Evolutionary conservation across 768 basidiomycete genomes (phyloP).

Genomic region (Mycena galericulata): DNA sequence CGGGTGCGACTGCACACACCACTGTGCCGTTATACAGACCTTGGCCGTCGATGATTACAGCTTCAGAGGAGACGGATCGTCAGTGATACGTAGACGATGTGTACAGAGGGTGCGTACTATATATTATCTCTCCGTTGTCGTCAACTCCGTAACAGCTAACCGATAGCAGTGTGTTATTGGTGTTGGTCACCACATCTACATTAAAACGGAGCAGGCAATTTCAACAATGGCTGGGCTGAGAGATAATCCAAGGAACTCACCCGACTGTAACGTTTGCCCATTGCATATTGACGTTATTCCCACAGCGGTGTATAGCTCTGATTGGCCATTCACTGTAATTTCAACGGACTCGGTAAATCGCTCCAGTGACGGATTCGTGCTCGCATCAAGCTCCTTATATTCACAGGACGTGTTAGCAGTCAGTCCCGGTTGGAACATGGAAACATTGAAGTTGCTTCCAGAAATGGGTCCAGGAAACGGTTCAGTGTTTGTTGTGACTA

Average conservation of each 20-base stretch:
- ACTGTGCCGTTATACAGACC: neutral
- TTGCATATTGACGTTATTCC: neutral
- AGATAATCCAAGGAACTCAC: neutral
- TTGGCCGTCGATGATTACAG: slow-evolving; percentile 5
- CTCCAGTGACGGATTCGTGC: neutral
- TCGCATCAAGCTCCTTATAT: neutral
- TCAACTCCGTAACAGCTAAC: neutral
- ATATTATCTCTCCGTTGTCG: neutral
- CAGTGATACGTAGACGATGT: neutral
- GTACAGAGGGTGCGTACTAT: neutral
- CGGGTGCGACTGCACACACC: neutral
- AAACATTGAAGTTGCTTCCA: neutral
- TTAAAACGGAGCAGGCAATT: too few relatives aligned
- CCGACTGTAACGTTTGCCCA: neutral
- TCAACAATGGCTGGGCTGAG: neutral
- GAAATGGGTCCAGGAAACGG: neutral
- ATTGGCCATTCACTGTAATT: neutral
- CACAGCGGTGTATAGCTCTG: neutral
- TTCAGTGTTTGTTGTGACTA: neutral
- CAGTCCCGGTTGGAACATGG: slow-evolving; percentile 22
- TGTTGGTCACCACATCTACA: neutral
- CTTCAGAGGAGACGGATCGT: neutral
- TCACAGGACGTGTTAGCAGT: slow-evolving; percentile 2
- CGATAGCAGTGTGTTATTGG: neutral
- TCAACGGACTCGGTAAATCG: neutral